Evolutionary conservation across 495 filamentous ascomycete genomes (phyloP), one percentile per base, ranked within the genome.

Genomic region (Penicillium argentinense): DNA sequence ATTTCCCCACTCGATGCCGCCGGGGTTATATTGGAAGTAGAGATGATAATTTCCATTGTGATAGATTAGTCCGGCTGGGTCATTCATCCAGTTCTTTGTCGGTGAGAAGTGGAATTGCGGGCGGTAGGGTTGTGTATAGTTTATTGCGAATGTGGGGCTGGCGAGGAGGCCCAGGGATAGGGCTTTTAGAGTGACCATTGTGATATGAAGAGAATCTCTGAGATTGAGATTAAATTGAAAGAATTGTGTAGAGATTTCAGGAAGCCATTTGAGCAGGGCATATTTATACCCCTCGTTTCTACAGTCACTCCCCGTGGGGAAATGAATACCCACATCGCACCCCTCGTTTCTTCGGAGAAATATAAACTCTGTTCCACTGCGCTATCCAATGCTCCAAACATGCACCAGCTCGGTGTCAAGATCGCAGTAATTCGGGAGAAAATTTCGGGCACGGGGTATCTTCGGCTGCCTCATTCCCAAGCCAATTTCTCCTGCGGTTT

Each of bases 1-100:
- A 11, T 56, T 57, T 5, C 67, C 69, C 63, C 66, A 68, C 12
- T 43, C 32, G 0, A 42, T 50, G 11, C 65, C 63, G 11, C 44
- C 60, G 0, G 68, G 69, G 26, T 74, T 74, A 38, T 68, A 71
- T 36, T 74, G 69, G 53, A 56, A 73, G 44, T 60, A 73, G 16
- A 75, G 37, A 38, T 73, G 69, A 34, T 75, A 71, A 1, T 30
- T 56, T 0, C 63, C 65, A 45, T 69, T 44, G 24, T 49, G 36
- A 40, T 63, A 59, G 23, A 81, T 68, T 49, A 82, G 72, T 37
- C 81, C 79, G 59, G 77, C 81, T 6, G 81, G 79, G 51, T 83
- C 80, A 53, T 83, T 82, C 72, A 83, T 81, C 57, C 79, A 83
- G 42, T 71, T 60, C 17, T 54, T 49, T 3, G 67, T 65, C 0